Evolutionary conservation across 2,329 filamentous ascomycete species (phyloP).

Genomic region (Fusarium pseudocircinatum): DNA sequence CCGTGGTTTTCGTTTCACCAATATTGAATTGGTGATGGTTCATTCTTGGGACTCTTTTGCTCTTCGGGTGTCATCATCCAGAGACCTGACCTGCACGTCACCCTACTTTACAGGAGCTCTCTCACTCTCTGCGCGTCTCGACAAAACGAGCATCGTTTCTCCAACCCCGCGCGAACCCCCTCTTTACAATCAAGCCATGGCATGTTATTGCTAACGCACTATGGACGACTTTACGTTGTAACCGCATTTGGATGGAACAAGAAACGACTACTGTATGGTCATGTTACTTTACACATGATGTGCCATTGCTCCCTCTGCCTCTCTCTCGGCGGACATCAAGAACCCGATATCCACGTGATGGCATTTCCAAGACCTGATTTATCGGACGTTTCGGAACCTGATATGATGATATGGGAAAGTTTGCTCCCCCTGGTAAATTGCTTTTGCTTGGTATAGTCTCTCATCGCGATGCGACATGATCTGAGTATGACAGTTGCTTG

Average conservation of each 20-base stretch:
- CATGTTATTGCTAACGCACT: not conserved
- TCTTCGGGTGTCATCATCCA: conserved; percentile 23
- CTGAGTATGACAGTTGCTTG: conserved; percentile 29
- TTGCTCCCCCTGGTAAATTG: not conserved
- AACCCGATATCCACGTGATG: conserved; percentile 27
- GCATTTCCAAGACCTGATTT: conserved; percentile 22
- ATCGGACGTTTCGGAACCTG: conserved; percentile 27
- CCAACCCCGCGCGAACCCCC: conserved; percentile 20
- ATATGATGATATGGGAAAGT: conserved; percentile 31
- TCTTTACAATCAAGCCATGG: conserved; percentile 5
- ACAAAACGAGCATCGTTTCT: conserved; percentile 3
- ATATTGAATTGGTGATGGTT: not conserved
- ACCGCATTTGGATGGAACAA: conserved; percentile 1
- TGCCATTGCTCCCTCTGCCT: not conserved
- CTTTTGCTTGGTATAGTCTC: not conserved
- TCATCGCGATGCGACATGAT: conserved; percentile 30
- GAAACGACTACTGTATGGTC: not conserved
- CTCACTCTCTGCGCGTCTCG: not conserved
- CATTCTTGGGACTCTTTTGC: not conserved
- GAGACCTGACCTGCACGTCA: conserved; percentile 18
- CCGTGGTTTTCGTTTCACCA: not conserved
- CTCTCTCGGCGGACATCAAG: conserved; percentile 26
- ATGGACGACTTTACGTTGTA: not conserved
- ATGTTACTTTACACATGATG: conserved; percentile 3
- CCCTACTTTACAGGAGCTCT: conserved; percentile 9